Evolutionary conservation across 1,284 basidiomycete genomes (phyloP).

Genomic region (Anthracocystis setariae): DNA sequence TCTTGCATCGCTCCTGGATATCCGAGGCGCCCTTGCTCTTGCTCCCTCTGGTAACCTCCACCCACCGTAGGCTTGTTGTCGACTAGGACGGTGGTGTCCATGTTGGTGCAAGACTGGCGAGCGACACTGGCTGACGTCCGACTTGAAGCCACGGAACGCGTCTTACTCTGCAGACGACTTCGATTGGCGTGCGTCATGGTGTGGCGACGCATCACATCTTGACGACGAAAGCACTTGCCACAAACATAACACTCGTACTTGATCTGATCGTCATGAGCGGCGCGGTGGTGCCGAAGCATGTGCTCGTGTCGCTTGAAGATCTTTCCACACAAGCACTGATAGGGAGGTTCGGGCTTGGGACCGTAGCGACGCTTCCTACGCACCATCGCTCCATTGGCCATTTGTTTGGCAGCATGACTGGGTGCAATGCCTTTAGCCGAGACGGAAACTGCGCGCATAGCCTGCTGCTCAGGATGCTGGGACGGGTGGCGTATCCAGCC

Average conservation of each 20-base stretch:
- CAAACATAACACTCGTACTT: constrained; percentile 49
- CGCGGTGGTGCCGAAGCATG: constrained; percentile 49
- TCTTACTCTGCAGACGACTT: constrained; percentile 27
- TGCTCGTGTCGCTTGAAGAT: constrained; percentile 53
- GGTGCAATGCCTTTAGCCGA: no score
- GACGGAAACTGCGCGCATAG: no score
- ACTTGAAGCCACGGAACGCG: constrained; percentile 20
- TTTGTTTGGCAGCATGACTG: no score
- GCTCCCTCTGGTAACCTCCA: constrained; percentile 10
- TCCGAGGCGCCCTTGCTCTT: constrained; percentile 3
- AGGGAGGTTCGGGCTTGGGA: constrained; percentile 41
- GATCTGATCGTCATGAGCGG: constrained; percentile 46
- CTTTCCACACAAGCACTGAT: constrained; percentile 48
- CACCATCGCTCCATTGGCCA: background rate
- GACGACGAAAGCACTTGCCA: constrained; percentile 47
- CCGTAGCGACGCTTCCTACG: constrained; percentile 44
- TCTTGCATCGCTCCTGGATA: constrained; percentile 1
- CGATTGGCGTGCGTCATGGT: constrained; percentile 42
- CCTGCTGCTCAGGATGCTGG: no score
- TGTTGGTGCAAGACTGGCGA: background rate
- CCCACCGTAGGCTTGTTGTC: background rate
- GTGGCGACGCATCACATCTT: constrained; percentile 52
- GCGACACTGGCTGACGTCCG: background rate
- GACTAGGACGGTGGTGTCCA: background rate
- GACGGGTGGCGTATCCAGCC: no score